Evolutionary conservation across 1,139 yeast species (phyloP), one percentile per base, ranked within the genome.

Genomic region (Lodderomyces metapsilosis): DNA sequence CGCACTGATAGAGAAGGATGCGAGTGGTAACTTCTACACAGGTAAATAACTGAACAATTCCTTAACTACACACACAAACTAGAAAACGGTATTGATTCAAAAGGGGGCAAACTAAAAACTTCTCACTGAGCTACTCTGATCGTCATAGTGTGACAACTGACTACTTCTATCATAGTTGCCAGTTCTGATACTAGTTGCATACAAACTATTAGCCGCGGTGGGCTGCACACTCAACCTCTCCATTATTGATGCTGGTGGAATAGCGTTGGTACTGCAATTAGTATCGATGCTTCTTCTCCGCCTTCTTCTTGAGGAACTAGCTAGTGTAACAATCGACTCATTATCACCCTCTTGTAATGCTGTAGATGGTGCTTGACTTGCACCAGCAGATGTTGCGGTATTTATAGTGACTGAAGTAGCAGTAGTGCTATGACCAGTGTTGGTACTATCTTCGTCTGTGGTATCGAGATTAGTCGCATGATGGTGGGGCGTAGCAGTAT

Each of bases 161-260:
- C 64, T 61, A 5, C 57, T 54, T 38, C 66, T 34, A 34, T 57
- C 60, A 25, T 18, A 32, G 9, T 21, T 21, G 9, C 35, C 49
- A 18, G 52, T 50, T 34, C 49, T 45, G 28, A 59, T 53, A 41
- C 68, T 62, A 15, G 52, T 54, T 6, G 69, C 64, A 41, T 62
- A 61, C 13, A 22, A 20, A 16, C 38, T 36, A 42, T 66, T 57
- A 41, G 52, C 58, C 4, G 57, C 61, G 3, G 57, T 60, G 5
- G 68, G 68, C 24, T 61, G 62, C 15, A 65, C 65, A 17, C 65
- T 58, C 32, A 73, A 61, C 43, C 83, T 61, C 47, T 78, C 84
- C 66, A 79, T 62, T 9, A 80, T 78, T 46, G 82, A 76, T 2
- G 84, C 82, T 0, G 85, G 84, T 1, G 84, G 78, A n/a, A 80